A percentile compares a stretch with the other conserved stretches of the same genome.
Evolutionary conservation across 768 basidiomycete species (phyloP).

Genomic region (Podaxis mareebaensis): DNA sequence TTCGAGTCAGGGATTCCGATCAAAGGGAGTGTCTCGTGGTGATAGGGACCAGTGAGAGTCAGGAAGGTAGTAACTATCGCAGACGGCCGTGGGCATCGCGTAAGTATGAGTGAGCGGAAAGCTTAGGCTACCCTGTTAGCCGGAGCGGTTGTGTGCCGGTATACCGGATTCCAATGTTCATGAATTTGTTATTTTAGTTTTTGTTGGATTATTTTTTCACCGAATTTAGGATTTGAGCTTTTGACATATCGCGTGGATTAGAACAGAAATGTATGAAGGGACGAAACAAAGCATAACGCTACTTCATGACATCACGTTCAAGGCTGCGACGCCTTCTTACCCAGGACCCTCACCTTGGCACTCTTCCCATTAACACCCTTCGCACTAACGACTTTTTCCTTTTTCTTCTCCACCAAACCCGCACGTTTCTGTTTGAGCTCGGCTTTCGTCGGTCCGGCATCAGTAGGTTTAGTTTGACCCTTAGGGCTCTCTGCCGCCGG

Average conservation of each 20-base stretch:
- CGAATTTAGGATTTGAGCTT: too few relatives aligned
- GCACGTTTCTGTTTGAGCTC: constrained; percentile 56
- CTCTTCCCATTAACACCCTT: constrained; percentile 39
- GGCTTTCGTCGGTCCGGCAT: constrained; percentile 32
- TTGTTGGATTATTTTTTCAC: neutral
- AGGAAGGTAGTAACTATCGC: too few relatives aligned
- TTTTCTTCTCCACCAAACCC: constrained; percentile 57
- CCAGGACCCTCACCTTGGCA: constrained; percentile 55
- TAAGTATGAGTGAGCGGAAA: too few relatives aligned
- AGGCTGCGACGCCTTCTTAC: constrained; percentile 48
- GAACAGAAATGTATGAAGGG: too few relatives aligned
- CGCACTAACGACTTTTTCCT: constrained; percentile 39
- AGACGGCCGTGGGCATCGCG: too few relatives aligned
- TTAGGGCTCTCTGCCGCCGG: constrained; percentile 21
- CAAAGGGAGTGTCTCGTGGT: too few relatives aligned
- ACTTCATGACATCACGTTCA: constrained; percentile 11
- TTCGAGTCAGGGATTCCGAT: too few relatives aligned
- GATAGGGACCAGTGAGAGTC: too few relatives aligned
- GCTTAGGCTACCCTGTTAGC: neutral
- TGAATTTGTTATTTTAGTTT: neutral
- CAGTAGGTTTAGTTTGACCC: neutral
- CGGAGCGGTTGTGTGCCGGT: neutral
- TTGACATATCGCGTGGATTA: too few relatives aligned
- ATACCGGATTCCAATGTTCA: neutral
- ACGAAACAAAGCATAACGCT: too few relatives aligned